Evolutionary conservation across 805 yeast species (phyloP).

Genomic region (Lipomyces spencermartinsiae): DNA sequence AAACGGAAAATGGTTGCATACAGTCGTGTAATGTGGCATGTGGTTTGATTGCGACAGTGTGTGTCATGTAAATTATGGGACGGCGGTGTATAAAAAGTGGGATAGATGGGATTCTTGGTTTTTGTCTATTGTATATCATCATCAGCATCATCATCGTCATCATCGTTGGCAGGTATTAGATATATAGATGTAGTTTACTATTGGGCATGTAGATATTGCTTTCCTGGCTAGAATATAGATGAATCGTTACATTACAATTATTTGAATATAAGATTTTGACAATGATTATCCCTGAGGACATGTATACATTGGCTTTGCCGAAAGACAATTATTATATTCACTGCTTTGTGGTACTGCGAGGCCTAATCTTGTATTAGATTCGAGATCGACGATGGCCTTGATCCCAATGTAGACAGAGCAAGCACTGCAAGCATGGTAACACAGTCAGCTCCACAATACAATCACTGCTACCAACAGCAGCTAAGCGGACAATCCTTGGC

Average conservation of each 20-base stretch:
- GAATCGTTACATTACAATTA: not conserved
- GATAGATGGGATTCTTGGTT: not conserved
- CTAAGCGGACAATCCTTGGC: no score
- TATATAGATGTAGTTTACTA: not conserved
- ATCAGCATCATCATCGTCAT: not conserved
- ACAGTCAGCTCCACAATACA: no score
- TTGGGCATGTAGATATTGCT: not conserved
- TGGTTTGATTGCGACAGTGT: not conserved
- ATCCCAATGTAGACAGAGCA: no score
- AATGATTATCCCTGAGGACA: no score
- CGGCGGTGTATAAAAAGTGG: not conserved
- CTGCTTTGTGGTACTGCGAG: no score
- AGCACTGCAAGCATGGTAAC: no score
- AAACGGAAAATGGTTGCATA: constrained; percentile 30
- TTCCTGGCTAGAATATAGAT: not conserved
- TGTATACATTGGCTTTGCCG: no score
- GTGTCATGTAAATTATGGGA: not conserved
- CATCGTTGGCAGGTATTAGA: not conserved
- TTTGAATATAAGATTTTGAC: no score
- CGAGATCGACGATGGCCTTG: no score
- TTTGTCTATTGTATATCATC: not conserved
- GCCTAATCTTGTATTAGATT: no score
- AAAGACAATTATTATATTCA: no score
- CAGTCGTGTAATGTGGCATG: constrained; percentile 12
- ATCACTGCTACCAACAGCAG: no score